These are phyloP conservation scores for Papiliotrema laurentii DNA, from an alignment of 1,284 basidiomycete genomes.

Conservation along the genomic window DNA sequence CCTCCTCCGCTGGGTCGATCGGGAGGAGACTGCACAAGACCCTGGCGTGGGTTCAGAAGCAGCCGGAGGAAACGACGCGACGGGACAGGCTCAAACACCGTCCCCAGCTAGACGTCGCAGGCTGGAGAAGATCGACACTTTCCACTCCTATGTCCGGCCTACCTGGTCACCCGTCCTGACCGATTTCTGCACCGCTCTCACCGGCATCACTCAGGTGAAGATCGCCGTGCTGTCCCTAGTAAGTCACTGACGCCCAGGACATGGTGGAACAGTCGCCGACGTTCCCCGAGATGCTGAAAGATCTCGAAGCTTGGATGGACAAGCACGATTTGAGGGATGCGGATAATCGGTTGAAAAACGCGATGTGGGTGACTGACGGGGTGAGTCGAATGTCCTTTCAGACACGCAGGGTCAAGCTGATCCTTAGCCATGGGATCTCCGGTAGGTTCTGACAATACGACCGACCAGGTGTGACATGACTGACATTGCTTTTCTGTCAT, in stretches of 20 bases:
- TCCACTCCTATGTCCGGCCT: slow-evolving; percentile 82
- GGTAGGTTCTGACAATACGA: slow-evolving; percentile 23
- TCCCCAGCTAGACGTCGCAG: too few species aligned
- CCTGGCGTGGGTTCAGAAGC: too few species aligned
- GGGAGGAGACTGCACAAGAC: slow-evolving; percentile 13
- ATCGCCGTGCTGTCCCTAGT: neutral
- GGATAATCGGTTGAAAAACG: slow-evolving; percentile 37
- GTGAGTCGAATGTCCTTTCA: slow-evolving; percentile 23
- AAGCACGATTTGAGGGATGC: slow-evolving; percentile 46
- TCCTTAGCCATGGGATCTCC: slow-evolving; percentile 40
- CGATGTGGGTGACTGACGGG: slow-evolving; percentile 54
- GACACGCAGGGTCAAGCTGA: slow-evolving; percentile 6
- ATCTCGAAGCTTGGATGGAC: slow-evolving; percentile 64
- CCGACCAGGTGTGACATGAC: neutral
- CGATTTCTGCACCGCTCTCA: slow-evolving; percentile 77
- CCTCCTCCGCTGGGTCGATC: slow-evolving; percentile 75
- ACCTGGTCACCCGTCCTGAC: slow-evolving; percentile 78
- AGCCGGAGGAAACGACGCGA: too few species aligned
- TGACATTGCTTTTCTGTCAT: slow-evolving; percentile 1
- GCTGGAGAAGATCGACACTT: slow-evolving; percentile 55
- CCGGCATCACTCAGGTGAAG: slow-evolving; percentile 82
- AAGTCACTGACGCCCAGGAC: slow-evolving; percentile 51
- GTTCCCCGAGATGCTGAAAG: slow-evolving; percentile 65
- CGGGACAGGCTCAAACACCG: too few species aligned
- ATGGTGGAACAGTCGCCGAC: slow-evolving; percentile 74